These are phyloP conservation scores for Colletotrichum karsti DNA, from an alignment of 2,329 filamentous ascomycete genomes.

Conservation along the genomic window DNA sequence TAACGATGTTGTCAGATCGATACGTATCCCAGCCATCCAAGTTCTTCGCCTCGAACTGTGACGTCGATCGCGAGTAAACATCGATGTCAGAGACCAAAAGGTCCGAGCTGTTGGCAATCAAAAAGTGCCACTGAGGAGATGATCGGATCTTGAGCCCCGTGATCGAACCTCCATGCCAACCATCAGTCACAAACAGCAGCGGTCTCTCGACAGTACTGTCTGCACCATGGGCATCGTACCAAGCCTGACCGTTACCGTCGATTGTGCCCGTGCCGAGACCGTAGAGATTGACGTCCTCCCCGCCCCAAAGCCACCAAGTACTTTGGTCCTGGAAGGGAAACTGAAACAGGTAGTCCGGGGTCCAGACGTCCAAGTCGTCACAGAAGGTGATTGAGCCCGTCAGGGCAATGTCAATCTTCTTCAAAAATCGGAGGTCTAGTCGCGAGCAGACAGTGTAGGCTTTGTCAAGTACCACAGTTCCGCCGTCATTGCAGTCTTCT, in stretches of 20 bases:
- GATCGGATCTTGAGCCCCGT: conserved; percentile 54
- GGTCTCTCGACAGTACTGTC: background rate
- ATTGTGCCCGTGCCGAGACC: conserved; percentile 49
- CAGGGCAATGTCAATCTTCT: conserved; percentile 68
- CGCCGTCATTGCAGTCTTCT: conserved; percentile 68
- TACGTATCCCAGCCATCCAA: conserved; percentile 74
- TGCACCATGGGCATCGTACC: background rate
- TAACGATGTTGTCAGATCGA: conserved; percentile 58
- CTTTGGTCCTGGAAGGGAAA: conserved; percentile 73
- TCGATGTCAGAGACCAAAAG: conserved; percentile 70
- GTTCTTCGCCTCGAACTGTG: conserved; percentile 48
- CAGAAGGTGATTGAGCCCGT: conserved; percentile 68
- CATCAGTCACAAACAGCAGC: background rate
- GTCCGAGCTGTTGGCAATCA: conserved; percentile 71
- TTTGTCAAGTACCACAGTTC: conserved; percentile 64
- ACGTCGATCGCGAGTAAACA: conserved; percentile 42
- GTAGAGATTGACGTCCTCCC: conserved; percentile 65
- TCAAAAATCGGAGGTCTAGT: conserved; percentile 70
- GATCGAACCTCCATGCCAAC: background rate
- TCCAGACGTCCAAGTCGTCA: conserved; percentile 74
- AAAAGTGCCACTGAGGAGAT: conserved; percentile 57
- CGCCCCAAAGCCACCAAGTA: conserved; percentile 39
- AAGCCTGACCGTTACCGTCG: background rate
- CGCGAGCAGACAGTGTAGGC: conserved; percentile 70
- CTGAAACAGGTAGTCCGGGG: conserved; percentile 65